Percentiles rank a stretch among this genome's conserved stretches.
phyloP scores from a whole-genome alignment of 129 eudicot species.

The Arctium minus region DNA sequence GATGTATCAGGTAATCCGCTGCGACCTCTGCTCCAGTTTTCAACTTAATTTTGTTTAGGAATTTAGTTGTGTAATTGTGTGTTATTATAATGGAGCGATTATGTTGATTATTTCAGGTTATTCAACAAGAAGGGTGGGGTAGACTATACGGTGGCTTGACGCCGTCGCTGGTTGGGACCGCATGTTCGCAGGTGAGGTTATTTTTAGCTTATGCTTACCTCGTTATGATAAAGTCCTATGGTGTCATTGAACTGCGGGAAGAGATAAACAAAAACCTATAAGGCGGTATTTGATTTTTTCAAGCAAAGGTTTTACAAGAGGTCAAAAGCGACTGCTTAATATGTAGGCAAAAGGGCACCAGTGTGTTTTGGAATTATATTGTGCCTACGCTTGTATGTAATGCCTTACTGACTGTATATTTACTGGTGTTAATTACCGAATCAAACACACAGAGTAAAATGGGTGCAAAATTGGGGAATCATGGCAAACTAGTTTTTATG shows the following conservation, averaged over 20 bases:
- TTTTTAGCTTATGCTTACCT: not conserved
- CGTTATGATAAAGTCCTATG: not conserved
- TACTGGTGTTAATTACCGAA: not conserved
- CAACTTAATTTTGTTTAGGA: not conserved
- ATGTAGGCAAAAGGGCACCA: not conserved
- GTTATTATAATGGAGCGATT: not conserved
- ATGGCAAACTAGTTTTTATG: not conserved
- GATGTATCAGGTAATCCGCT: conserved; percentile 62
- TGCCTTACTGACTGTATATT: not conserved
- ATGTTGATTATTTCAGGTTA: conserved; percentile 52
- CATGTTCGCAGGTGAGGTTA: conserved; percentile 80
- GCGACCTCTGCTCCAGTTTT: not conserved
- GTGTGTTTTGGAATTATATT: not conserved
- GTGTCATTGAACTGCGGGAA: conserved; percentile 14
- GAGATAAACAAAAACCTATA: not conserved
- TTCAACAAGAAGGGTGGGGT: conserved; percentile 89
- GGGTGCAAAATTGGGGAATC: not conserved
- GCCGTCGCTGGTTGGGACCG: conserved; percentile 88
- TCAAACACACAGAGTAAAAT: not conserved
- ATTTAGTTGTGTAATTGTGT: not conserved
- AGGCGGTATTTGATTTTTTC: not conserved
- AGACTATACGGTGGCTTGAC: conserved; percentile 76
- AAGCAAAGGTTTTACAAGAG: not conserved
- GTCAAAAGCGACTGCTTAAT: not conserved
- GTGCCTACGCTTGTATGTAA: not conserved